Percentiles rank a stretch among this genome's conserved stretches.
Evolutionary conservation across 1,284 basidiomycete species (phyloP).

Genomic region (Trametes hirsuta): DNA sequence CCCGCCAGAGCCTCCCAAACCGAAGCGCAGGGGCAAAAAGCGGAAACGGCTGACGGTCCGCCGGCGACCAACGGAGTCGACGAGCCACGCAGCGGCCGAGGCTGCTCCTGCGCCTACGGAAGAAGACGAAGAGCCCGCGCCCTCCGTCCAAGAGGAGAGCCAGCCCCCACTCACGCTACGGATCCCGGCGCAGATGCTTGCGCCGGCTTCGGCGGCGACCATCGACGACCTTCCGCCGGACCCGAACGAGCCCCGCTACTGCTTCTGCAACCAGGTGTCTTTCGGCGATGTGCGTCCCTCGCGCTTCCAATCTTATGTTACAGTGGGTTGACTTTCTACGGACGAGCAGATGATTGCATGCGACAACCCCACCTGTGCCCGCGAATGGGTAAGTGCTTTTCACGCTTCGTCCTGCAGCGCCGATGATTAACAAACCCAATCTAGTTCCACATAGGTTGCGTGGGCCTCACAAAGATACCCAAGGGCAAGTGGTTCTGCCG

Average conservation of each 20-base stretch:
- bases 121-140: neutral
- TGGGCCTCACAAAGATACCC: conserved; percentile 62
- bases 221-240: conserved; percentile 32
- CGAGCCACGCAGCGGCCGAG: neutral
- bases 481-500: conserved; percentile 72
- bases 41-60: conserved; percentile 6
- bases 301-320: conserved; percentile 2
- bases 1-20: neutral
- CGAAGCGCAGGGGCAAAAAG: conserved; percentile 18
- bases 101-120: neutral
- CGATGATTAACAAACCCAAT: neutral
- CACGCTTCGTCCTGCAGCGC: neutral
- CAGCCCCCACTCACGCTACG: conserved; percentile 30
- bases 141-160: conserved; percentile 5
- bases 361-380: conserved; percentile 66
- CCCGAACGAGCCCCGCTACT: conserved; percentile 66
- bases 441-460: conserved; percentile 78
- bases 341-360: conserved; percentile 81
- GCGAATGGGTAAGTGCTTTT: conserved; percentile 70
- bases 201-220: conserved; percentile 2
- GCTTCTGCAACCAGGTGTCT: conserved; percentile 76
- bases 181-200: conserved; percentile 30
- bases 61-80: conserved; percentile 3
- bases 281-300: conserved; percentile 67
- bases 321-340: neutral